phyloP scores from a whole-genome alignment of 2,329 filamentous ascomycete genomes.

The Fusarium palustre region DNA sequence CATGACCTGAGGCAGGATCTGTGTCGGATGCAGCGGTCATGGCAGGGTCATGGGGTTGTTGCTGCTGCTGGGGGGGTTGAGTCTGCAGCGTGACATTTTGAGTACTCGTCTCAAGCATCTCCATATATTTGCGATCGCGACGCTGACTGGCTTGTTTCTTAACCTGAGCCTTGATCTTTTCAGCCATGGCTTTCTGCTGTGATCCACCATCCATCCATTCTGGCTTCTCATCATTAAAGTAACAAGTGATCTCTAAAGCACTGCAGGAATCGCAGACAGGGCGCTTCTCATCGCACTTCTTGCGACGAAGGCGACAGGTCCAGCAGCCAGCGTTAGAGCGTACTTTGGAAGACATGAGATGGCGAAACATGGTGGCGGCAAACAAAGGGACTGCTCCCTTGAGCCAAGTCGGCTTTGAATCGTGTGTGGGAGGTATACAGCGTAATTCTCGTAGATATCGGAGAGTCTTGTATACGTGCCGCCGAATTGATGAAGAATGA shows the following conservation, averaged over 20 bases:
- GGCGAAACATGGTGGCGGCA: slow-evolving; percentile 43
- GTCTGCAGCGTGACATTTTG: slow-evolving; percentile 41
- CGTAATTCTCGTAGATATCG: background rate
- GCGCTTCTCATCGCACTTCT: slow-evolving; percentile 68
- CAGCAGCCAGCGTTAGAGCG: slow-evolving; percentile 65
- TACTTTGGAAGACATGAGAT: slow-evolving; percentile 49
- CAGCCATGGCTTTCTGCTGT: slow-evolving; percentile 63
- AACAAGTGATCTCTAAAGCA: slow-evolving; percentile 67
- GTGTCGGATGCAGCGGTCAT: slow-evolving; percentile 47
- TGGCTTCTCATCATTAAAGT: slow-evolving; percentile 64
- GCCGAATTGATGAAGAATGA: slow-evolving; percentile 11
- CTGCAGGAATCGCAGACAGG: slow-evolving; percentile 65
- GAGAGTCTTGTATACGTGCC: slow-evolving; percentile 2
- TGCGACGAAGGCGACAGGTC: slow-evolving; percentile 71
- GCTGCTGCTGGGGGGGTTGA: slow-evolving; percentile 13
- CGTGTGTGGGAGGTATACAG: background rate
- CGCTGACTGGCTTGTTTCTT: slow-evolving; percentile 65
- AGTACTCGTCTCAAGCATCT: slow-evolving; percentile 55
- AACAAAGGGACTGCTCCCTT: background rate
- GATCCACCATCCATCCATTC: slow-evolving; percentile 68
- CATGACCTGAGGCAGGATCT: slow-evolving; percentile 44
- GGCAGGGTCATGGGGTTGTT: slow-evolving; percentile 8
- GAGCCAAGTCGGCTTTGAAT: background rate
- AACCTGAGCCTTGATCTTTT: slow-evolving; percentile 67
- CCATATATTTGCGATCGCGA: slow-evolving; percentile 62